Evolutionary conservation across 352 stramenopile genomes (phyloP).

Genomic region (Globisporangium solare): DNA sequence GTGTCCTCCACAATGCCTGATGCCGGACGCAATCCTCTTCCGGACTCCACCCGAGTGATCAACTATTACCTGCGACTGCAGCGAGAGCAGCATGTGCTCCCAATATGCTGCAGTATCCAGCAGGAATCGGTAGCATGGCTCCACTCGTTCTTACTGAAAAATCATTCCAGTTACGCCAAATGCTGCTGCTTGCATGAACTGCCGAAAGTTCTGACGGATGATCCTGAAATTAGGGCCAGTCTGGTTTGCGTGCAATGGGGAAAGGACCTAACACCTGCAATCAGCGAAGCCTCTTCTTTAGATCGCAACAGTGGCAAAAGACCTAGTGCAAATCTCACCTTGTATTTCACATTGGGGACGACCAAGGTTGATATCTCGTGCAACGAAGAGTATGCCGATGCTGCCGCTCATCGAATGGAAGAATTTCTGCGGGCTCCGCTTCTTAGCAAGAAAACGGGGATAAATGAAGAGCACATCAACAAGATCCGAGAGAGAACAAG

Average conservation of each 20-base stretch:
- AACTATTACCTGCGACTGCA: conserved; percentile 63
- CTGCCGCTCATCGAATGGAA: conserved; percentile 30
- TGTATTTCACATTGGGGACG: conserved; percentile 66
- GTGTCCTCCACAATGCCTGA: background rate
- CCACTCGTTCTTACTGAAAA: conserved; percentile 53
- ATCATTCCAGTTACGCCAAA: conserved; percentile 55
- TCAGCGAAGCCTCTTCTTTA: conserved; percentile 9
- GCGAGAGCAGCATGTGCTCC: conserved; percentile 41
- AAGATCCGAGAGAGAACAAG: conserved; percentile 32
- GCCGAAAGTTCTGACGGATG: conserved; percentile 29
- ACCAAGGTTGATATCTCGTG: conserved; percentile 29
- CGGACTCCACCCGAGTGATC: conserved; percentile 28
- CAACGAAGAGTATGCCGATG: conserved; percentile 14
- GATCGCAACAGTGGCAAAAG: background rate
- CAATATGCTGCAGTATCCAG: conserved; percentile 20
- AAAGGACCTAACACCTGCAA: conserved; percentile 45
- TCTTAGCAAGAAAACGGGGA: conserved; percentile 39
- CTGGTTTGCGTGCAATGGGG: conserved; percentile 58
- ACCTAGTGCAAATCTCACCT: conserved; percentile 16
- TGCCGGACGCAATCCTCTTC: background rate
- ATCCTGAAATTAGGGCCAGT: conserved; percentile 59
- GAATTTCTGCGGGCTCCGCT: conserved; percentile 43
- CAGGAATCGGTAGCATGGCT: conserved; percentile 34
- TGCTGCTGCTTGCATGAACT: conserved; percentile 45
- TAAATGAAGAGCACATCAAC: conserved; percentile 26